Percentiles rank a stretch among this genome's conserved stretches.
Evolutionary conservation across 2,329 filamentous ascomycete genomes (phyloP).

Genomic region (Elsinoe batatas): DNA sequence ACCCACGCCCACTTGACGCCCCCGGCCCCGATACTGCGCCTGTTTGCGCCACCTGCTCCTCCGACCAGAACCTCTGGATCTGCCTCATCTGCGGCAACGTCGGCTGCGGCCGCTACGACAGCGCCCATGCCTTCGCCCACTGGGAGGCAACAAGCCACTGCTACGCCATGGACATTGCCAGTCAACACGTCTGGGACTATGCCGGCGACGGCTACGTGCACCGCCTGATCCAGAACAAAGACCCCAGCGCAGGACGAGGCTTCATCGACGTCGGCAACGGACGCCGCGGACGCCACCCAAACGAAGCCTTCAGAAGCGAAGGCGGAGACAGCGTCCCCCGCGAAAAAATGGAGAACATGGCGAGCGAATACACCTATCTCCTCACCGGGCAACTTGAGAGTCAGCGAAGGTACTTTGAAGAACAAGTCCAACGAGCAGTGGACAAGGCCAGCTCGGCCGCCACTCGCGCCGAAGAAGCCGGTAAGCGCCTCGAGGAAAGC

Average conservation of each 20-base stretch:
- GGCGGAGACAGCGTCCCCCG: slow-evolving; percentile 60
- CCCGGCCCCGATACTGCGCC: slow-evolving; percentile 46
- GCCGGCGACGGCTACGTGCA: slow-evolving; percentile 93
- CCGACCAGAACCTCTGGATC: slow-evolving; percentile 79
- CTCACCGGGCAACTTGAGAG: slow-evolving; percentile 87
- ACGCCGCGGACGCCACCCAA: slow-evolving; percentile 21
- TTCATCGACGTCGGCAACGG: slow-evolving; percentile 64
- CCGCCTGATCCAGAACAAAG: slow-evolving; percentile 81
- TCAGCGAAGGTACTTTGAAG: slow-evolving; percentile 88
- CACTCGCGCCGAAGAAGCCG: slow-evolving; percentile 54
- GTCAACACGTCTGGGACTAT: slow-evolving; percentile 97
- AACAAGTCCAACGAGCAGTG: slow-evolving; percentile 76
- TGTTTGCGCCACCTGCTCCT: slow-evolving; percentile 73
- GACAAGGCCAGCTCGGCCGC: slow-evolving; percentile 76
- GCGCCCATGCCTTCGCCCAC: slow-evolving; percentile 85
- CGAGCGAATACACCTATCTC: slow-evolving; percentile 88
- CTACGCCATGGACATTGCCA: slow-evolving; percentile 85
- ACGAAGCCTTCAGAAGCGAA: slow-evolving; percentile 30
- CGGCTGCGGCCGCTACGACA: slow-evolving; percentile 89
- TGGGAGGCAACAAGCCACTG: slow-evolving; percentile 84
- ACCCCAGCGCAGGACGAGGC: slow-evolving; percentile 22
- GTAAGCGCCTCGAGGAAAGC: slow-evolving; percentile 40
- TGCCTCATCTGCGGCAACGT: slow-evolving; percentile 89
- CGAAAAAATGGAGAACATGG: slow-evolving; percentile 66
- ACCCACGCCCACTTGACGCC: slow-evolving; percentile 28